Conservation (phyloP, 192 early-diverging fungal species). For the Mortierella hygrophila region DNA sequence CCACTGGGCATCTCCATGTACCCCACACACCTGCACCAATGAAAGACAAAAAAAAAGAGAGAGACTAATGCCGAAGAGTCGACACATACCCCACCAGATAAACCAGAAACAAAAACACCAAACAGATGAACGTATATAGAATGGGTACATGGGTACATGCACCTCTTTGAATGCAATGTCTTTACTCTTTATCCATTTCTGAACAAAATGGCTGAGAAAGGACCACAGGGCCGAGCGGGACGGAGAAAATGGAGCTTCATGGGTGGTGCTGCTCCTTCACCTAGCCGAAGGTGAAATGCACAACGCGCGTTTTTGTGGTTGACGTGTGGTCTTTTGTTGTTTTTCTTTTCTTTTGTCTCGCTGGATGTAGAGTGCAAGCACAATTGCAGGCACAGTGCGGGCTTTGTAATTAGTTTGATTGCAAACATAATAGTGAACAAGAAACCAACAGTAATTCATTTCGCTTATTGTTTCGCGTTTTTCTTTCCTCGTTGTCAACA, state of each 20-base stretch:
- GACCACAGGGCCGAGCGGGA: not conserved
- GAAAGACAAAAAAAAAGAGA: not conserved
- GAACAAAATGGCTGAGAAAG: not conserved
- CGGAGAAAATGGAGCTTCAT: not conserved
- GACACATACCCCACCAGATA: not conserved
- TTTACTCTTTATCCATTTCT: not conserved
- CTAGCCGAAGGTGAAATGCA: not conserved
- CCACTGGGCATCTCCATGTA: not conserved
- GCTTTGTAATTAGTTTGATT: not conserved
- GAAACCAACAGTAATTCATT: not conserved
- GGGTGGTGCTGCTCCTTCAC: too few species aligned
- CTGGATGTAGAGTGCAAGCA: not conserved
- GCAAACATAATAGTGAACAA: not conserved
- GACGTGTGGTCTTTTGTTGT: not conserved
- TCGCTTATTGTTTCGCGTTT: conserved; percentile 5
- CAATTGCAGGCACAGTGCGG: not conserved
- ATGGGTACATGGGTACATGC: not conserved
- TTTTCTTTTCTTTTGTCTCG: not conserved
- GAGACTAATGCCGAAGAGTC: not conserved
- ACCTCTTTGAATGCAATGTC: not conserved
- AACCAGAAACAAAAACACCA: not conserved
- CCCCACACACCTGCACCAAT: not conserved
- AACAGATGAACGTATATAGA: not conserved
- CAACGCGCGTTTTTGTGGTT: conserved; percentile 1
- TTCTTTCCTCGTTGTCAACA: not conserved